phyloP scores from a whole-genome alignment of 2,329 filamentous ascomycete genomes.

The Alternaria rosae region DNA sequence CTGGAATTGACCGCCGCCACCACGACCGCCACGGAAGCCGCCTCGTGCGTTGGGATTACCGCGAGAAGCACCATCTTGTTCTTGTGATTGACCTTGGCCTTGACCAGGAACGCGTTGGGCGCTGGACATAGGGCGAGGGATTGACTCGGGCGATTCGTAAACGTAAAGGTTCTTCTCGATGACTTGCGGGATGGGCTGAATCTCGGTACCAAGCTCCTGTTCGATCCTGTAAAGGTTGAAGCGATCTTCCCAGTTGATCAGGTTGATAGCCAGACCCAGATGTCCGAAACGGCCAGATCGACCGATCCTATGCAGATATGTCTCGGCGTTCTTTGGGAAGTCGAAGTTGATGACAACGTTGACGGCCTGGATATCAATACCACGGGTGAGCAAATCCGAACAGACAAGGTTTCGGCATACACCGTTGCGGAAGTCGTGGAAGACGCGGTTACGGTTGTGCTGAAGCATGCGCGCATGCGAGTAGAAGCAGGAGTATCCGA shows the following conservation, averaged over 20 bases:
- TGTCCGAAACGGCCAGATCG: slow-evolving; percentile 97
- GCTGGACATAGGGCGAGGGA: slow-evolving; percentile 80
- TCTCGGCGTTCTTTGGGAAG: slow-evolving; percentile 99
- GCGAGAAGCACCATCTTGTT: slow-evolving; percentile 35
- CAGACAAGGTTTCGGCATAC: slow-evolving; percentile 98
- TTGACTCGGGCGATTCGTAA: slow-evolving; percentile 94
- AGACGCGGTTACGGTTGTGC: slow-evolving; percentile 95
- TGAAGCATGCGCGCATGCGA: slow-evolving; percentile 98
- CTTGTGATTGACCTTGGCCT: slow-evolving; percentile 38
- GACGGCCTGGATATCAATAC: slow-evolving; percentile 99
- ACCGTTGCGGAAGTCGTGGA: slow-evolving; percentile 98
- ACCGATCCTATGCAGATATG: slow-evolving; percentile 97
- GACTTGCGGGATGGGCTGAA: slow-evolving; percentile 89
- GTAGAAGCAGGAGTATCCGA: slow-evolving; percentile 99
- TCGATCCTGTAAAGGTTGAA: slow-evolving; percentile 99
- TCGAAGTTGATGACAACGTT: slow-evolving; percentile 99
- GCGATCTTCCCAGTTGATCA: slow-evolving; percentile 99
- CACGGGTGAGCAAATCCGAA: slow-evolving; percentile 94
- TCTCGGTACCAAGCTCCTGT: slow-evolving; percentile 95
- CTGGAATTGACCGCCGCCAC: slow-evolving; percentile 44
- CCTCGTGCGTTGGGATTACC: slow-evolving; percentile 34
- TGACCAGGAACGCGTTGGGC: slow-evolving; percentile 46
- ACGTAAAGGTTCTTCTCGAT: slow-evolving; percentile 99
- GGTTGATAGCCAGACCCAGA: slow-evolving; percentile 94
- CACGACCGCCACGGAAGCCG: slow-evolving; percentile 45